Evolutionary conservation across 2,329 filamentous ascomycete genomes (phyloP), one percentile per base, ranked within the genome.

Genomic region (Stachybotrys chlorohalonatus): DNA sequence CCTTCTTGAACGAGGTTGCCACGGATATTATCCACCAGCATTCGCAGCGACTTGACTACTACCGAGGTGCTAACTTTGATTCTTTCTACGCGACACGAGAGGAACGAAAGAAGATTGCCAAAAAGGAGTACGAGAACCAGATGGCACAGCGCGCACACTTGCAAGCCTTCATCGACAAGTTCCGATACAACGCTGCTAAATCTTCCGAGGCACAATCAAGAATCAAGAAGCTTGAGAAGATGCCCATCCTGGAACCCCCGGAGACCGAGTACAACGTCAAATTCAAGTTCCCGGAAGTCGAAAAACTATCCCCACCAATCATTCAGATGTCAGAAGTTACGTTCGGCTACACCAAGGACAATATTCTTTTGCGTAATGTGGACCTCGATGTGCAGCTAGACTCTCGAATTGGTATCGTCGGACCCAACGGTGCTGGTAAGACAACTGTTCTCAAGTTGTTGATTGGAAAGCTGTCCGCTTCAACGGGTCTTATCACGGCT

Each of bases 1-100:
- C 94, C 1, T 99, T 99, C 82, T 81, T 99, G 64, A 96, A 99
- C 76, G 94, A 99, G 75, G 87, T 99, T 32, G 94, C 94, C n/a
- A 97, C 93, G 7, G 94, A 99, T 72, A 99, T 99, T 66, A 91
- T 99, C 57, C 93, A 99, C 70, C 94, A 99, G 69, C 94, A 99
- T 73, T 97, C 93, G 1, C 89, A 96, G 70, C 85, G 94, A 56
- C 83, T 99, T 55, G 94, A 99, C 75, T 99, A 99, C 83, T 99
- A 99, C 82, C 91, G 95, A 68, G 88, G 94, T 54, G 90, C 92
- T 66, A 96, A 97, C 75, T 99, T 97, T 64, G 90, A 96, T 67
- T 88, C 90, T 46, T 96, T 97, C 79, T 99, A 99, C 69, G 91
- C 92, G 7, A 97, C 94, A 24, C 94, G 91, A 67, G 94, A 99